Evolutionary conservation across 257 asterid genomes (phyloP).

Genomic region (Misopates orontium): DNA sequence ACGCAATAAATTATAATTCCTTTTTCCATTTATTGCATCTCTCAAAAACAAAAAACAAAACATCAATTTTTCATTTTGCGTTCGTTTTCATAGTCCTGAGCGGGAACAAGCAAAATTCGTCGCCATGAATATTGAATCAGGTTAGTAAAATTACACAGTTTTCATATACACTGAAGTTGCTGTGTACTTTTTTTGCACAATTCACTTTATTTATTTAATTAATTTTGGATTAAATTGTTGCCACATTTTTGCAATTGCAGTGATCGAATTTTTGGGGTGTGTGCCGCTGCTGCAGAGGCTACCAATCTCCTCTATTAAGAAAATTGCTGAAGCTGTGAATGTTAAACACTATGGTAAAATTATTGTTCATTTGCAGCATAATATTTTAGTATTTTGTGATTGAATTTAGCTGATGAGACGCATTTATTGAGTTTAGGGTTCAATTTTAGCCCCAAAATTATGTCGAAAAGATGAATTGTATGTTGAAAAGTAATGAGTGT

Average conservation of each 20-base stretch:
- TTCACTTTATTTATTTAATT: not conserved
- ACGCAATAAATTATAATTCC: too few species aligned
- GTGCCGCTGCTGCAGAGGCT: slow-evolving; percentile 92
- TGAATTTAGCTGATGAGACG: too few species aligned
- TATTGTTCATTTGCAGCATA: too few species aligned
- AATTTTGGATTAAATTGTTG: not conserved
- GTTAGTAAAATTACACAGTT: not conserved
- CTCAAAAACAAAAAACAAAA: too few species aligned
- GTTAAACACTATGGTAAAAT: slow-evolving; percentile 57
- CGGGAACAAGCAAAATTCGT: not conserved
- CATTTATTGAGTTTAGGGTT: too few species aligned
- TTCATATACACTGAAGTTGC: not conserved
- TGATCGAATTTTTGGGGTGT: slow-evolving; percentile 82
- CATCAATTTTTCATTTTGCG: too few species aligned
- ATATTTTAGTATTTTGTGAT: too few species aligned
- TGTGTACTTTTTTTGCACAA: not conserved
- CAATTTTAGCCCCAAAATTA: too few species aligned
- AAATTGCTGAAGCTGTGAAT: slow-evolving; percentile 66
- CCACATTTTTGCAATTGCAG: slow-evolving; percentile 35
- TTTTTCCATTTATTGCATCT: too few species aligned
- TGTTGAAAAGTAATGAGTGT: too few species aligned
- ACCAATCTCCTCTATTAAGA: slow-evolving; percentile 73
- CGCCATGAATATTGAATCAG: slow-evolving; percentile 12
- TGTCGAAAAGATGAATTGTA: too few species aligned
- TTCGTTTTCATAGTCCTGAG: not conserved